Conservation (phyloP, 805 yeast genomes). For the Teunomyces cretensis region DNA sequence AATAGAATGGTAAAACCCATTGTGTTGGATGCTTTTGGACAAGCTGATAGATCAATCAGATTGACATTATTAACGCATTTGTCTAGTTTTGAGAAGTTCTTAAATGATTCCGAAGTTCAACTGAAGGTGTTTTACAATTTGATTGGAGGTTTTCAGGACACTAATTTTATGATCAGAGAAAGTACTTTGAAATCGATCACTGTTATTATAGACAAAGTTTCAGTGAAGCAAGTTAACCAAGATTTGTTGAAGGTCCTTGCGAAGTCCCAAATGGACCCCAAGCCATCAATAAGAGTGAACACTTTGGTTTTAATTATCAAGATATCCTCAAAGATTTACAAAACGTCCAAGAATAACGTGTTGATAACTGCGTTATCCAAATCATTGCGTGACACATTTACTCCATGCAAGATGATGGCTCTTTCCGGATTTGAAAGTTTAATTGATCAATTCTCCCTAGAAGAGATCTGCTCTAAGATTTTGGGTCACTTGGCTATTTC, state of each 20-base stretch:
- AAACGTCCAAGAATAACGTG: constrained; percentile 63
- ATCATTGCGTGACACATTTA: constrained; percentile 75
- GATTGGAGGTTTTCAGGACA: constrained; percentile 82
- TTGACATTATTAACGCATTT: constrained; percentile 66
- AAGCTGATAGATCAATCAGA: constrained; percentile 76
- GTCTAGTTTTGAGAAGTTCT: constrained; percentile 49
- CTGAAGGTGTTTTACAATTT: constrained; percentile 66
- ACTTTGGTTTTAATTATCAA: constrained; percentile 69
- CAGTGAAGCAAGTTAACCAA: constrained; percentile 80
- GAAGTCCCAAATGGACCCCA: constrained; percentile 73
- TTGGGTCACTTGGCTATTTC: constrained; percentile 85
- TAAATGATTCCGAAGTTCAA: constrained; percentile 63
- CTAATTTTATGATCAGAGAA: constrained; percentile 76
- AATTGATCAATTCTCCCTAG: constrained; percentile 65
- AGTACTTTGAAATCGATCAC: constrained; percentile 71
- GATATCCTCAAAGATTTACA: constrained; percentile 59
- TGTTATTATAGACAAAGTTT: constrained; percentile 60
- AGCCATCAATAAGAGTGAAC: constrained; percentile 74
- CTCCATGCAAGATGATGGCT: constrained; percentile 74
- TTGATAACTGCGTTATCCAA: constrained; percentile 84
- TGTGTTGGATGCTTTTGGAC: constrained; percentile 58
- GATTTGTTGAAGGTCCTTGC: constrained; percentile 81
- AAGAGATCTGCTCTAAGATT: constrained; percentile 74
- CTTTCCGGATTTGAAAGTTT: constrained; percentile 68
- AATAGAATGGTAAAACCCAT: constrained; percentile 53